A percentile compares a stretch with the other conserved stretches of the same genome.
These are phyloP conservation scores for Epichloe uncinata DNA, from an alignment of 2,329 filamentous ascomycete genomes.

Conservation along the genomic window DNA sequence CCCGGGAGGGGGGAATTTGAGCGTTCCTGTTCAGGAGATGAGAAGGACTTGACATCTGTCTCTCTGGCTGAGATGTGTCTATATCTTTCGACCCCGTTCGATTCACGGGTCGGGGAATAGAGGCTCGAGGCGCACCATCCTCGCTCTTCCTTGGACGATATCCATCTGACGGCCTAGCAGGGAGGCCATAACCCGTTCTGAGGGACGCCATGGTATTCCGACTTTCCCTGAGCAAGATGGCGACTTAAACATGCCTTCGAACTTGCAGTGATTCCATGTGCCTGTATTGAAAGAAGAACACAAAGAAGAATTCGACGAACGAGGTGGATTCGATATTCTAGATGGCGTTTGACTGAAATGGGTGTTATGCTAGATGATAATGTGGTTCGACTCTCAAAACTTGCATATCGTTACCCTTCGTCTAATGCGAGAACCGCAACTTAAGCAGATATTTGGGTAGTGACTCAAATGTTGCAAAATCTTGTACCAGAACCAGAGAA, in stretches of 20 bases:
- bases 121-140: conserved; percentile 10
- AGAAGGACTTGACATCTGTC: conserved; percentile 8
- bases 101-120: conserved; percentile 13
- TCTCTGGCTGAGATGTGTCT: conserved; percentile 9
- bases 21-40: conserved; percentile 11
- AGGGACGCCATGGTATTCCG: conserved; percentile 30
- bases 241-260: conserved; percentile 10
- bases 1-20: conserved; percentile 11
- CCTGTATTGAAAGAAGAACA: not conserved
- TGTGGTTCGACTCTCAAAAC: not conserved
- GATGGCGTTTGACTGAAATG: not conserved
- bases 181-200: conserved; percentile 26
- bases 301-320: too few relatives aligned
- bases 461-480: not conserved
- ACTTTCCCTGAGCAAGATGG: conserved; percentile 11
- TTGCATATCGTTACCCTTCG: not conserved
- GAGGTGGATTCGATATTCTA: too few relatives aligned
- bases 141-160: conserved; percentile 16
- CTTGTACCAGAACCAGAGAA: not conserved
- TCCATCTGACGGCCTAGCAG: conserved; percentile 25
- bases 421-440: not conserved
- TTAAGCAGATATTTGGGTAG: not conserved
- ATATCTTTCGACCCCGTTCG: conserved; percentile 11
- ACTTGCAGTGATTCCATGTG: not conserved
- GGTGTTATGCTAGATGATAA: not conserved